Conservation (phyloP, 345 rosid genomes). For the Eutrema heterophyllum region DNA sequence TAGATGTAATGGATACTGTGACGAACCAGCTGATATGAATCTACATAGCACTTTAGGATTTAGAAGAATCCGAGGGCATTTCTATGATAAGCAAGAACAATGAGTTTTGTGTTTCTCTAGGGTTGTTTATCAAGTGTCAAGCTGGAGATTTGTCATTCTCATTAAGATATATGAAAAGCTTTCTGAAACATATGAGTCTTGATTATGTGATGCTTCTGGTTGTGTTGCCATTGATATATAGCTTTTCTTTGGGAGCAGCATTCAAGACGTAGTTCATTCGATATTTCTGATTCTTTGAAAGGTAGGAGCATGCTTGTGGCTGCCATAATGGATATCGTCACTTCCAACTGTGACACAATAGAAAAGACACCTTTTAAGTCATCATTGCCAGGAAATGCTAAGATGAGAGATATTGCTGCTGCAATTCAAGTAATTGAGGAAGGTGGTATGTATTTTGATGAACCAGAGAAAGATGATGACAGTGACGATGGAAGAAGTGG, state of each 20-base stretch:
- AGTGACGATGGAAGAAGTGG: slow-evolving; percentile 71
- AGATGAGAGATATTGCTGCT: slow-evolving; percentile 78
- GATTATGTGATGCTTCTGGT: slow-evolving; percentile 36
- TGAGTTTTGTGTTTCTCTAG: background rate
- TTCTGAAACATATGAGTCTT: slow-evolving; percentile 18
- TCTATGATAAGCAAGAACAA: background rate
- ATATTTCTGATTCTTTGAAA: slow-evolving; percentile 95
- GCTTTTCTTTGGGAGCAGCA: slow-evolving; percentile 97
- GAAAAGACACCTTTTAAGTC: slow-evolving; percentile 59
- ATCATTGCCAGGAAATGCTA: slow-evolving; percentile 66
- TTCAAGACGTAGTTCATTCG: slow-evolving; percentile 93
- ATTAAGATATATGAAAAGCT: background rate
- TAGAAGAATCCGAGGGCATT: background rate
- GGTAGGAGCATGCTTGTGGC: slow-evolving; percentile 99
- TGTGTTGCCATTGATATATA: slow-evolving; percentile 61
- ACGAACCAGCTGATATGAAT: background rate
- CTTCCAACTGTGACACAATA: slow-evolving; percentile 65
- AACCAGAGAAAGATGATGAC: slow-evolving; percentile 46
- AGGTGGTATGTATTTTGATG: slow-evolving; percentile 83
- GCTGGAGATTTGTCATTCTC: slow-evolving; percentile 1
- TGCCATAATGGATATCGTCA: slow-evolving; percentile 96
- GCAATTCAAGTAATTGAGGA: slow-evolving; percentile 92
- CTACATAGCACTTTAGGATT: slow-evolving; percentile 2
- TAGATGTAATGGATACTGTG: background rate
- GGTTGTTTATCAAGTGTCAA: slow-evolving; percentile 15